phyloP scores from a whole-genome alignment of 2,329 filamentous ascomycete species.

The Colletotrichum liriopes region DNA sequence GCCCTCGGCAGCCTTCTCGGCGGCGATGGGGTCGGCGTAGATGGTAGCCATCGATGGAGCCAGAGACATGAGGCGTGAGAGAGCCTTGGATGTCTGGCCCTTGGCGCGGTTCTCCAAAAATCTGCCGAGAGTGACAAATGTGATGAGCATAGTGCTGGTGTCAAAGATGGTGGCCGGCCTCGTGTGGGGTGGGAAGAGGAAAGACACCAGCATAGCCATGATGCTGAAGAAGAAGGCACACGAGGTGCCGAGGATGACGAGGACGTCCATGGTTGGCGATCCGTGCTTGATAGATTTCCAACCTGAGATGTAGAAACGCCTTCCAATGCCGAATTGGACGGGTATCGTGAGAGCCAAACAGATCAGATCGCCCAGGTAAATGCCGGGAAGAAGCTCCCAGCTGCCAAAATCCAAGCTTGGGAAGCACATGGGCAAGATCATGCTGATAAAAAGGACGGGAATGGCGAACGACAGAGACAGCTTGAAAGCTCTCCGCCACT shows the following conservation, averaged over 20 bases:
- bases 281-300: constrained; percentile 93
- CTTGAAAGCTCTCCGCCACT: constrained; percentile 88
- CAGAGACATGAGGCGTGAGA: constrained; percentile 95
- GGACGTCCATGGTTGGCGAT: constrained; percentile 97
- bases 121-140: constrained; percentile 91
- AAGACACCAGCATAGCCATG: constrained; percentile 86
- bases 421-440: constrained; percentile 92
- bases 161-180: constrained; percentile 94
- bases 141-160: constrained; percentile 98
- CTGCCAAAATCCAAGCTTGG: constrained; percentile 84
- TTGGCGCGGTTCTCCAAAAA: constrained; percentile 96
- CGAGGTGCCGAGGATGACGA: constrained; percentile 94
- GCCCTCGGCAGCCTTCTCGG: constrained; percentile 87
- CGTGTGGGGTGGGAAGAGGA: constrained; percentile 81
- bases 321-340: constrained; percentile 96
- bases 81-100: constrained; percentile 93
- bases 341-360: constrained; percentile 90
- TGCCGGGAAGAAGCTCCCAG: constrained; percentile 76
- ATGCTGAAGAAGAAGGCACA: constrained; percentile 97
- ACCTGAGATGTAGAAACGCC: constrained; percentile 93
- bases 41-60: constrained; percentile 98
- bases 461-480: constrained; percentile 86
- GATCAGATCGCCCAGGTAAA: constrained; percentile 90
- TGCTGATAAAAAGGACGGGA: constrained; percentile 92
- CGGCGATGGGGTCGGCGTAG: constrained; percentile 93